Evolutionary conservation across 805 yeast species (phyloP).

Genomic region (Yarrowia yakushimensis): DNA sequence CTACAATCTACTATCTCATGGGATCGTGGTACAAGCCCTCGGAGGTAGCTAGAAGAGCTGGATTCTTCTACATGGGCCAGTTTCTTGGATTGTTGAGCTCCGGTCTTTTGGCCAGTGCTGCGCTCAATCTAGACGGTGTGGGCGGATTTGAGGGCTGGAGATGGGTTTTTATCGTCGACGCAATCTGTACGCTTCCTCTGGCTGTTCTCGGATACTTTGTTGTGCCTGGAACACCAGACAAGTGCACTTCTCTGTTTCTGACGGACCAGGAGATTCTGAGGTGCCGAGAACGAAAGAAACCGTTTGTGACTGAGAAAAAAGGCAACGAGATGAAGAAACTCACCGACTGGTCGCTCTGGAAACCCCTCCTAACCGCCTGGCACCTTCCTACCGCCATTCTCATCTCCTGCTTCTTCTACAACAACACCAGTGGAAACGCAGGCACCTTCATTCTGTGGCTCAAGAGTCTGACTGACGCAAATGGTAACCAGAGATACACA

Average conservation of each 20-base stretch:
- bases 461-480: not conserved
- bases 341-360: not conserved
- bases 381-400: slow-evolving; percentile 5
- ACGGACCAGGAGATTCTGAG: not conserved
- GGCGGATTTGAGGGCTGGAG: slow-evolving; percentile 50
- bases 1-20: slow-evolving; percentile 67
- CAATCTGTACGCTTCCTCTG: slow-evolving; percentile 39
- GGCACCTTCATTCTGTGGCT: slow-evolving; percentile 3
- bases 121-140: slow-evolving; percentile 47
- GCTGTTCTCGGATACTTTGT: slow-evolving; percentile 37
- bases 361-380: not conserved
- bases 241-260: slow-evolving; percentile 37
- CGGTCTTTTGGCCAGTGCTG: slow-evolving; percentile 50
- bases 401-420: slow-evolving; percentile 5
- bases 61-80: slow-evolving; percentile 73
- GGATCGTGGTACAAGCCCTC: slow-evolving; percentile 60
- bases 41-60: slow-evolving; percentile 66
- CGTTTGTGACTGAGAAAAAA: not conserved
- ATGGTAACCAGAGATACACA: not conserved
- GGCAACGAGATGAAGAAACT: not conserved
- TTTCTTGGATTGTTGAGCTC: slow-evolving; percentile 74
- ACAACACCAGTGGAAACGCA: slow-evolving; percentile 3
- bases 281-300: not conserved
- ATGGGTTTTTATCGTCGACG: slow-evolving; percentile 56
- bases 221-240: slow-evolving; percentile 52